Percentiles rank a stretch among this genome's conserved stretches.
These are phyloP conservation scores for Cryphonectria naterciae DNA, from an alignment of 2,329 filamentous ascomycete genomes.

Conservation along the genomic window DNA sequence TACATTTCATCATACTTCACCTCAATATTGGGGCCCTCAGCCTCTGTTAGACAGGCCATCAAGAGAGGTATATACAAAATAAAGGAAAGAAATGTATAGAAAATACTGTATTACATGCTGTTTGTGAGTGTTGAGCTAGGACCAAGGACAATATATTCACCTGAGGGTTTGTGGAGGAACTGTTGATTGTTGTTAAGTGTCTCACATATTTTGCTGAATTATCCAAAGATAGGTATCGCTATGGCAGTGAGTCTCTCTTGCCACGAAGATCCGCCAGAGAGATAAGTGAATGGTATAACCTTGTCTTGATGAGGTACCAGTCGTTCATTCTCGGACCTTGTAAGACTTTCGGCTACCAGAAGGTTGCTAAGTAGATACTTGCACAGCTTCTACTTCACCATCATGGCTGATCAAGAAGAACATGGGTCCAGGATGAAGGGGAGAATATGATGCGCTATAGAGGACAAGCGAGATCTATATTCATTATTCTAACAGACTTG, in stretches of 20 bases:
- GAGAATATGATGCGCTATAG: too few species aligned
- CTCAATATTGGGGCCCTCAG: not conserved
- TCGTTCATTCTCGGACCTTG: not conserved
- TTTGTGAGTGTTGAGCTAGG: not conserved
- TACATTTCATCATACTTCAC: not conserved
- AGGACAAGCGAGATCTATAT: too few species aligned
- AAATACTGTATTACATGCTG: not conserved
- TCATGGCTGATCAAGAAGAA: not conserved
- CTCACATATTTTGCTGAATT: not conserved
- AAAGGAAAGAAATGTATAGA: not conserved
- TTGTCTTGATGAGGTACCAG: not conserved
- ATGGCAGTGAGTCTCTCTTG: not conserved
- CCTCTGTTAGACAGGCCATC: not conserved
- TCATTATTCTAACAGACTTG: too few species aligned
- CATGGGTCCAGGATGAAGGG: too few species aligned
- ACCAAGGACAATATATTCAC: not conserved
- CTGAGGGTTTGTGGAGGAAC: not conserved
- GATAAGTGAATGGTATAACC: not conserved
- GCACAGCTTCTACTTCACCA: not conserved
- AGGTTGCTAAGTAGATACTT: not conserved
- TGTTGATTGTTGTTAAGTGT: not conserved
- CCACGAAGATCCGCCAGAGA: not conserved
- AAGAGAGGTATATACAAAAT: not conserved
- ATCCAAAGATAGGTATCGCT: not conserved
- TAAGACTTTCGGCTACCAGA: not conserved